Evolutionary conservation across 129 eudicot genomes (phyloP), one percentile per base, ranked within the genome.

Genomic region (Helianthus tuberosus): DNA sequence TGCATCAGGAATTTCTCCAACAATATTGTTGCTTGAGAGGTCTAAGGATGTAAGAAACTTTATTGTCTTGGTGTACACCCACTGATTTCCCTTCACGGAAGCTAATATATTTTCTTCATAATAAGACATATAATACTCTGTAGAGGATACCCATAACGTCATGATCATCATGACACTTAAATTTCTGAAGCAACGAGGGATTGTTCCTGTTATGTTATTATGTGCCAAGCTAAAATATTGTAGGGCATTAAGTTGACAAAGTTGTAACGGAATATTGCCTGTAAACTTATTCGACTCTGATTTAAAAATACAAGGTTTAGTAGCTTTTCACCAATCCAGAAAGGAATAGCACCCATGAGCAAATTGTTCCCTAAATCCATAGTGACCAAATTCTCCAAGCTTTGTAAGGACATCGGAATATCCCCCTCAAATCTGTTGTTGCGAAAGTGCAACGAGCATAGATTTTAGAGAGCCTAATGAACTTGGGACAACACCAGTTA

Each of bases 311-410:
- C 16, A 16, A 41, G 69, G 51, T 41, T 15, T 3, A 49, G 16
- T 6, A 65, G 15, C 13, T 65, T 39, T 65, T 65, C 69, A 14
- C 55, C 55, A 6, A 65, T 65, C 69, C 69, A 65, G n/a, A 16
- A 39, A 8, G 69, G 69, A n/a, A 65, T 65, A 43, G 13, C 8
- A 41, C 70, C 53, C 35, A 10, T 15, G 35, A 65, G 43, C 4
- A 65, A 39, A 65, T 65, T 65, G 70, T 65, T 65, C 51, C 70
- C 70, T 10, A 65, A 65, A 65, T 65, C 70, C 70, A 65, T 65
- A 50, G 70, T 65, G 52, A 16, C 52, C 52, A 65, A 65, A 10
- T 9, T 11, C 2, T 6, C 3, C 11, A 65, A 41, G 20, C 41
- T 65, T 16, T 65, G 50, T 8, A 65, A 41, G 44, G 69, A 65